phyloP scores from a whole-genome alignment of 768 basidiomycete species.

The Boletus edulis region DNA sequence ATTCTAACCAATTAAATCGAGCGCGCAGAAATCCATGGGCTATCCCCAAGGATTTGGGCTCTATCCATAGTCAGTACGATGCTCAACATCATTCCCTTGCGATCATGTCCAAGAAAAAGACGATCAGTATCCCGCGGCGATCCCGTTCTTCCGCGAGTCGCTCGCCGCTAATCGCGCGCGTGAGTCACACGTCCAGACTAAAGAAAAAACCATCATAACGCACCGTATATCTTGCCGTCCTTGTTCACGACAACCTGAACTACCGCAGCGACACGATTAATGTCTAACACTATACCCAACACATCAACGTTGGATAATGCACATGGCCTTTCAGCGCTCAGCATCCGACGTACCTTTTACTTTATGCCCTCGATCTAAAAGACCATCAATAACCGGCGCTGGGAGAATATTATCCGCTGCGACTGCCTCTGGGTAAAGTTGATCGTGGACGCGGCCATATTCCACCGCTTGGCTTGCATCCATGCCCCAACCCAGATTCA shows the following conservation, averaged over 20 bases:
- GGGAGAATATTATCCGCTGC: slow-evolving; percentile 65
- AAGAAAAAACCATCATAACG: slow-evolving; percentile 18
- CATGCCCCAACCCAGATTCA: slow-evolving; percentile 76
- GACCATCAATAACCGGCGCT: slow-evolving; percentile 47
- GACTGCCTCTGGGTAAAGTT: slow-evolving; percentile 68
- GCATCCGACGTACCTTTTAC: slow-evolving; percentile 48
- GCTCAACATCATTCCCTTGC: neutral
- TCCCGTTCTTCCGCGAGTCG: slow-evolving; percentile 91
- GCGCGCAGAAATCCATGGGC: too few species aligned
- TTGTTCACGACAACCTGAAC: slow-evolving; percentile 60
- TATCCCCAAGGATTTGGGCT: too few species aligned
- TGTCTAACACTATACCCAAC: slow-evolving; percentile 48
- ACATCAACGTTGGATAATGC: neutral
- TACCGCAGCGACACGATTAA: slow-evolving; percentile 72
- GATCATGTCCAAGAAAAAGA: neutral
- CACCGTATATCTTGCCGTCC: slow-evolving; percentile 64
- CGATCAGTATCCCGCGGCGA: slow-evolving; percentile 71
- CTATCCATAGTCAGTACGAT: neutral
- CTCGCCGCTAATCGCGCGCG: slow-evolving; percentile 59
- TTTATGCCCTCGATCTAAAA: slow-evolving; percentile 67
- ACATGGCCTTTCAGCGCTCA: neutral
- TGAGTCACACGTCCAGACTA: neutral
- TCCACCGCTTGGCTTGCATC: slow-evolving; percentile 84
- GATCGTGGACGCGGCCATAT: slow-evolving; percentile 79
- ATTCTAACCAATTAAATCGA: too few species aligned